A percentile compares a stretch with the other conserved stretches of the same genome.
Conservation (phyloP, 345 rosid species). For the Pseudoturritis turrita region DNA sequence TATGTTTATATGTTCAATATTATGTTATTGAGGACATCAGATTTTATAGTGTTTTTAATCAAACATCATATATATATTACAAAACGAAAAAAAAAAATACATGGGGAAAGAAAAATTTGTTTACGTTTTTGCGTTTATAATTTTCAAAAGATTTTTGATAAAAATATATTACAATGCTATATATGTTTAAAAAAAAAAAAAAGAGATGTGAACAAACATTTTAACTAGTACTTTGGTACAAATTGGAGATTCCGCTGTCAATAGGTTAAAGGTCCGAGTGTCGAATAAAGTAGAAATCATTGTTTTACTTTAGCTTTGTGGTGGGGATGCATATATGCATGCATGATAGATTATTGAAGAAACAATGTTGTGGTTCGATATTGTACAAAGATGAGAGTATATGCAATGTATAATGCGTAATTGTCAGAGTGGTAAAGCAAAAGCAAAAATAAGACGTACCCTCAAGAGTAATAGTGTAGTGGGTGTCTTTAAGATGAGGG, state of each 20-base stretch:
- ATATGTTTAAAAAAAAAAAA: too few species aligned
- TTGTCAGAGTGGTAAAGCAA: constrained; percentile 18
- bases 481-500: constrained; percentile 7
- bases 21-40: neutral
- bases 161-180: neutral
- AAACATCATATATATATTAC: neutral
- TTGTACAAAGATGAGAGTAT: neutral
- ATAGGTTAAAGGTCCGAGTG: neutral
- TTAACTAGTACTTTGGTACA: neutral
- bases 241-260: neutral
- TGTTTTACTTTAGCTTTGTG: neutral
- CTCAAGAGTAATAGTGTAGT: neutral
- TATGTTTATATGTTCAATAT: neutral
- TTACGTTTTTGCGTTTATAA: neutral
- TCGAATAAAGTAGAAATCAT: neutral
- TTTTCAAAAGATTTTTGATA: neutral
- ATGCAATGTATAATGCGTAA: constrained; percentile 15
- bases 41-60: neutral
- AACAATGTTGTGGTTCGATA: neutral
- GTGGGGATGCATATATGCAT: constrained; percentile 16
- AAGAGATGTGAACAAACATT: neutral
- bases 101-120: neutral
- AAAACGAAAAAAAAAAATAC: neutral
- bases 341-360: constrained; percentile 17
- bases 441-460: constrained; percentile 1